Evolutionary conservation across 1,284 basidiomycete genomes (phyloP), one percentile per base, ranked within the genome.

Genomic region (Moesziomyces globuligerus): DNA sequence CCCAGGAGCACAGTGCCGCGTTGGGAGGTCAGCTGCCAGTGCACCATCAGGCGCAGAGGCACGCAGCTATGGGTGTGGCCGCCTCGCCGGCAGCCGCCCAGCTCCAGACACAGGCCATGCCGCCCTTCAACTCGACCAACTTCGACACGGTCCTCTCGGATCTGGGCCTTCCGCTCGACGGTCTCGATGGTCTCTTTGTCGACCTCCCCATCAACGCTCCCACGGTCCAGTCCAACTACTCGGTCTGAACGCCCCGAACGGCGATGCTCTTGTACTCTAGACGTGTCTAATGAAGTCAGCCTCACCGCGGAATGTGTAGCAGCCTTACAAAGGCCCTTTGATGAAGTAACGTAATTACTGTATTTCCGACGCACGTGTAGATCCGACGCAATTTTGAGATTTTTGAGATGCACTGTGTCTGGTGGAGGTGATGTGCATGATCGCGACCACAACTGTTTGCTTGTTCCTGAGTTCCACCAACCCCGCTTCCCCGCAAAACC

Each of bases 111-210:
- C 58, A 45, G 13, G 32, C 15, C 10, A 6, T 34, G 15, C 32
- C 15, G 32, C 32, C 32, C 5, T 34, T 34, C 32, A 34, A 34
- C 32, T 41, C 48, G 13, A 72, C 62, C n/a, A 67, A 67, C 52
- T 72, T 72, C 38, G 69, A 72, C n/a, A 66, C 44, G 23, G 69
- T 72, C 2, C 45, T 72, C 5, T 50, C 46, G 21, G 69, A 72
- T 21, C 38, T 72, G 0, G 69, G 69, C 11, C 18, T 72, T 32
- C 68, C 69, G 2, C 20, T 67, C 29, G 62, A 72, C 25, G 69
- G 69, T 1, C 24, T 72, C 39, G 69, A 72, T 45, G 69, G 58
- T 0, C 48, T 72, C 45, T 72, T 72, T 42, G 62, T 53, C 4
- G 69, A 72, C 38, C 50, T 59, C 38, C 68, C 68, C 1, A 61